Percentiles rank a stretch among this genome's conserved stretches.
These are phyloP conservation scores for Cystobasidium onofrii DNA, from an alignment of 768 basidiomycete genomes.

Conservation along the genomic window DNA sequence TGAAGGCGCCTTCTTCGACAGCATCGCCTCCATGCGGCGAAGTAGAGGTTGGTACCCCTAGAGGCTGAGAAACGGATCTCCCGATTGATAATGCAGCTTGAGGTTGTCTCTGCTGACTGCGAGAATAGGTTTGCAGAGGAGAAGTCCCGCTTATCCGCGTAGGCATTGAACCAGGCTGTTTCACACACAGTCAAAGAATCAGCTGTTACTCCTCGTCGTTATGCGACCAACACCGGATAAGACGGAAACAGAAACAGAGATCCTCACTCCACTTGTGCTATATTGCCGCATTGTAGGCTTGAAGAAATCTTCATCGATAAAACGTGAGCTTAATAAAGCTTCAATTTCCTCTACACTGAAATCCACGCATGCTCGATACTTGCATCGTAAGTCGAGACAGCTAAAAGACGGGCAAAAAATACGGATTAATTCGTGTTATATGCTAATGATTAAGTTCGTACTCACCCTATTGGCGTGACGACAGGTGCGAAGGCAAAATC, in stretches of 20 bases:
- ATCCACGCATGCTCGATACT: constrained; percentile 38
- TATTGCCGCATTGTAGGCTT: constrained; percentile 38
- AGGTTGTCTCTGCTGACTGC: not conserved
- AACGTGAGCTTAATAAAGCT: constrained; percentile 39
- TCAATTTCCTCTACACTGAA: constrained; percentile 42
- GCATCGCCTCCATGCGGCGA: not conserved
- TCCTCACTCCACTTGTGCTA: not conserved
- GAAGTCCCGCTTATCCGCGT: not conserved
- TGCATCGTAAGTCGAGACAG: constrained; percentile 29
- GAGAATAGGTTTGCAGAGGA: not conserved
- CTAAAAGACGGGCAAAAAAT: not conserved
- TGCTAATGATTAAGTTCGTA: not conserved
- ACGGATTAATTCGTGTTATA: too few species aligned
- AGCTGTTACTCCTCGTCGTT: too few species aligned
- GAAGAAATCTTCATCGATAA: constrained; percentile 43
- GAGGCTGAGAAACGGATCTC: not conserved
- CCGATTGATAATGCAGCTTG: constrained; percentile 36
- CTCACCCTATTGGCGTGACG: constrained; percentile 39
- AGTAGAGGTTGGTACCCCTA: not conserved
- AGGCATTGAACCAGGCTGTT: constrained; percentile 35
- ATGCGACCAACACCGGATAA: too few species aligned
- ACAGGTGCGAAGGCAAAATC: constrained; percentile 31
- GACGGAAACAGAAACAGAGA: too few species aligned
- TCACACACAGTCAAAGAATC: too few species aligned
- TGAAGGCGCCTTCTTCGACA: constrained; percentile 11